Evolutionary conservation across 2,329 filamentous ascomycete genomes (phyloP).

Genomic region (Nigrospora osmanthi): DNA sequence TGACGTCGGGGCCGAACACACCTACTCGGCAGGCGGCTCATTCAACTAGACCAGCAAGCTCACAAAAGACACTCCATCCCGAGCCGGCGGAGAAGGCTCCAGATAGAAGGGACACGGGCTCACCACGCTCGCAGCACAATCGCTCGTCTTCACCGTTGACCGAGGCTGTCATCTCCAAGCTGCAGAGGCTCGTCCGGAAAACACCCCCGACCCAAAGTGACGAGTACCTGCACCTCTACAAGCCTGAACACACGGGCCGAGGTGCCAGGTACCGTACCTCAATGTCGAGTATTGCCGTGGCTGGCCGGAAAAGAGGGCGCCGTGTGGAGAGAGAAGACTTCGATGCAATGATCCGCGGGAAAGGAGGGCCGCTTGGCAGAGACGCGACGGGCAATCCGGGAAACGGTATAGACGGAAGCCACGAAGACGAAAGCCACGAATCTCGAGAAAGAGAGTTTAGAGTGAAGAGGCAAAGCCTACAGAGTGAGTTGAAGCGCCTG

Average conservation of each 20-base stretch:
- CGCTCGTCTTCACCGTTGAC: conserved; percentile 10
- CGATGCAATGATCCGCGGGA: neutral
- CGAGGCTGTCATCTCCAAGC: conserved; percentile 8
- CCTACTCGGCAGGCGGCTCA: neutral
- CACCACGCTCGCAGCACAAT: conserved; percentile 2
- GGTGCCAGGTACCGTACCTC: neutral
- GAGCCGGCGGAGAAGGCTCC: neutral
- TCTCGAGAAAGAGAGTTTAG: too few species aligned
- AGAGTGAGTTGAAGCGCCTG: too few species aligned
- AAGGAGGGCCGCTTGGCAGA: too few species aligned
- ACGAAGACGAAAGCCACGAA: too few species aligned
- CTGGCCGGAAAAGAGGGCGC: conserved; percentile 5
- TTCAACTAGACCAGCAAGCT: neutral
- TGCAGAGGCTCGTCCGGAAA: conserved; percentile 8
- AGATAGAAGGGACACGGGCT: neutral
- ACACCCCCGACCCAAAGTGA: conserved; percentile 15
- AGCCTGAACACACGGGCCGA: neutral
- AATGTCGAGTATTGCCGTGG: conserved; percentile 6
- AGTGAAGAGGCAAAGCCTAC: too few species aligned
- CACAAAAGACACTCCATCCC: neutral
- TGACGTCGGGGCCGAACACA: neutral
- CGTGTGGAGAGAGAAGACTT: conserved; percentile 1
- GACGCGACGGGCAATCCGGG: neutral
- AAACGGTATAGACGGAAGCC: too few species aligned
- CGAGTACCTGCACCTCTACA: conserved; percentile 15